phyloP scores from a whole-genome alignment of 2,329 filamentous ascomycete species.

The Ophiostoma perfectum region DNA sequence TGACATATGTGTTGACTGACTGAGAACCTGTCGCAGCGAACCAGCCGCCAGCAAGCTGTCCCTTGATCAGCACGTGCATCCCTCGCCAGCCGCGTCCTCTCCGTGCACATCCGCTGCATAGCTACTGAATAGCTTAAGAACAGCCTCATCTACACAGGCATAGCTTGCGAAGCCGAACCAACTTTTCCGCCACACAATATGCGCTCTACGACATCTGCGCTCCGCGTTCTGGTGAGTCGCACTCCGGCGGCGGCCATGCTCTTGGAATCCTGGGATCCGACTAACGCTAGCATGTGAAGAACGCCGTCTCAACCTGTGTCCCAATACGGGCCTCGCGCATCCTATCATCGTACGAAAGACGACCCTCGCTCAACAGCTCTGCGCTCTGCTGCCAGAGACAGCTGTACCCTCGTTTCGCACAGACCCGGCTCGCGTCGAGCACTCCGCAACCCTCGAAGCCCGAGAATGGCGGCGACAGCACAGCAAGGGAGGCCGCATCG shows the following conservation, averaged over 20 bases:
- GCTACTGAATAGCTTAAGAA: neutral
- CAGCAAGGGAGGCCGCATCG: constrained; percentile 12
- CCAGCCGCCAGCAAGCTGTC: constrained; percentile 17
- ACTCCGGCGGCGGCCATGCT: neutral
- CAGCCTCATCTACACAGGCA: neutral
- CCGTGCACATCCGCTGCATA: neutral
- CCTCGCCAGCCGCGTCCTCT: neutral
- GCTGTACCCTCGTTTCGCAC: neutral
- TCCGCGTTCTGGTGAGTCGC: constrained; percentile 23
- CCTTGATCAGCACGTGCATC: neutral
- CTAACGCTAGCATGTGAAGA: constrained; percentile 14
- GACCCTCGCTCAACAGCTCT: neutral
- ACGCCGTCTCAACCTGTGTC: neutral
- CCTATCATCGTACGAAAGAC: neutral
- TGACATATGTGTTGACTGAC: constrained; percentile 21
- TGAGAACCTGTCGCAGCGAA: constrained; percentile 21
- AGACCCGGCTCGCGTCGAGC: neutral
- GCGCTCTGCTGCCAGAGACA: neutral
- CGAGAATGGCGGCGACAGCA: neutral
- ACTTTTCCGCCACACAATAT: neutral
- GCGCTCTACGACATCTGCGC: constrained; percentile 18
- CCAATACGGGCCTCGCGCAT: neutral
- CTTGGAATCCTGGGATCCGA: neutral
- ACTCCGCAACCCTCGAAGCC: neutral
- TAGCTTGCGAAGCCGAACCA: neutral